Evolutionary conservation across 2,329 filamentous ascomycete species (phyloP).

Genomic region (Albifimbria verrucaria): DNA sequence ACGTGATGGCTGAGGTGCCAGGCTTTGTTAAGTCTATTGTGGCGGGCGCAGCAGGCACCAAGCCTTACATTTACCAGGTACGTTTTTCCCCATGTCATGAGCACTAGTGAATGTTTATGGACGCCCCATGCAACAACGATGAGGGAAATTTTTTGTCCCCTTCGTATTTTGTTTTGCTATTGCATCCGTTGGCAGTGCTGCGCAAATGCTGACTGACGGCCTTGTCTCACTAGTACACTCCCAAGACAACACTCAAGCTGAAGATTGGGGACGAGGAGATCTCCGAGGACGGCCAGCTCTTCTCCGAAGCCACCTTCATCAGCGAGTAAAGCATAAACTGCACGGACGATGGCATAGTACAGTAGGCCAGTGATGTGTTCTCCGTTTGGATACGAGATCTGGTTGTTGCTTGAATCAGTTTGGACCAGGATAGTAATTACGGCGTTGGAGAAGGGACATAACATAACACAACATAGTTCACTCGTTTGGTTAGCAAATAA

Average conservation of each 20-base stretch:
- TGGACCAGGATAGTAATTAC: background rate
- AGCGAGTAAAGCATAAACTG: constrained; percentile 44
- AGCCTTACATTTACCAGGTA: constrained; percentile 97
- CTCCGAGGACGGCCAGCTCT: constrained; percentile 73
- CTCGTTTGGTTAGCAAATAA: background rate
- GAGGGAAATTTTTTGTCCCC: constrained; percentile 56
- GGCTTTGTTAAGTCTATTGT: constrained; percentile 95
- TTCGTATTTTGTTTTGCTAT: constrained; percentile 8
- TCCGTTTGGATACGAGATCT: background rate
- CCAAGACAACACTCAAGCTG: constrained; percentile 71
- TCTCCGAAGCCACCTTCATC: constrained; percentile 96
- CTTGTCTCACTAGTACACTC: constrained; percentile 74
- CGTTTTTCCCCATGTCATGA: constrained; percentile 23
- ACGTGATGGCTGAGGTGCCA: constrained; percentile 95
- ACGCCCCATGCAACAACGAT: too few species aligned
- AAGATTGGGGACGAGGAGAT: constrained; percentile 79
- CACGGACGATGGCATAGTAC: background rate
- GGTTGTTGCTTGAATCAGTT: background rate
- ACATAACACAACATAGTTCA: background rate
- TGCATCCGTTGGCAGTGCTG: background rate
- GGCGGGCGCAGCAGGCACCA: constrained; percentile 81
- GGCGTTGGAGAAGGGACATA: background rate
- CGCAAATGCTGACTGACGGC: background rate
- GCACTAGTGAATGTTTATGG: too few species aligned
- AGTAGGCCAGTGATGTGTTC: too few species aligned